These are phyloP conservation scores for Aspergillus viridinutans DNA, from an alignment of 2,329 filamentous ascomycete genomes.

Conservation along the genomic window DNA sequence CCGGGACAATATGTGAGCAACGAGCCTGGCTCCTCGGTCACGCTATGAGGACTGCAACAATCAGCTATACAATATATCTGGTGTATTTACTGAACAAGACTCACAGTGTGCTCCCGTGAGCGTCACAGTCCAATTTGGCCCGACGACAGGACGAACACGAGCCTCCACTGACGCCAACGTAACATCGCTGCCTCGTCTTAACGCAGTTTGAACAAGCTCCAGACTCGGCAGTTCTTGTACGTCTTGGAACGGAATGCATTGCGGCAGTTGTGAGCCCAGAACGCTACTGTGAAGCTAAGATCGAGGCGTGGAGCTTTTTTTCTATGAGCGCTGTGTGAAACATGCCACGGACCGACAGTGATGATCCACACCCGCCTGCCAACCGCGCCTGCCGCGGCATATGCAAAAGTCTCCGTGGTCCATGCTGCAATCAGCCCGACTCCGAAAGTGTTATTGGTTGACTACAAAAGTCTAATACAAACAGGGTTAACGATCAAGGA, in stretches of 20 bases:
- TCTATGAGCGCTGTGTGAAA: background rate
- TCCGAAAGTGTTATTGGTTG: background rate
- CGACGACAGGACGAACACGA: conserved; percentile 7
- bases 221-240: conserved; percentile 3
- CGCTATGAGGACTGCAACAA: background rate
- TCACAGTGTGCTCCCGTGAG: background rate
- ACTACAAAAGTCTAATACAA: too few species aligned
- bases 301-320: background rate
- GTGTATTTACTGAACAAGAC: background rate
- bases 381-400: background rate
- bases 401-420: background rate
- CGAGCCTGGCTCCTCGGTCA: background rate
- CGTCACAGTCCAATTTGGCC: conserved; percentile 3
- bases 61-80: background rate
- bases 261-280: background rate
- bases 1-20: background rate
- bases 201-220: conserved; percentile 7
- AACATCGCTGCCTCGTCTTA: conserved; percentile 6
- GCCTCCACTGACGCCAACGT: conserved; percentile 7
- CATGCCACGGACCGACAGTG: background rate
- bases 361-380: background rate
- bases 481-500: too few species aligned
- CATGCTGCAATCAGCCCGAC: background rate
- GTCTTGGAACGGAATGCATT: background rate
- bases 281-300: background rate